A percentile compares a stretch with the other conserved stretches of the same genome.
These are phyloP conservation scores for Sugiyamaella grinbergsii DNA, from an alignment of 1,139 yeast genomes.

Conservation along the genomic window DNA sequence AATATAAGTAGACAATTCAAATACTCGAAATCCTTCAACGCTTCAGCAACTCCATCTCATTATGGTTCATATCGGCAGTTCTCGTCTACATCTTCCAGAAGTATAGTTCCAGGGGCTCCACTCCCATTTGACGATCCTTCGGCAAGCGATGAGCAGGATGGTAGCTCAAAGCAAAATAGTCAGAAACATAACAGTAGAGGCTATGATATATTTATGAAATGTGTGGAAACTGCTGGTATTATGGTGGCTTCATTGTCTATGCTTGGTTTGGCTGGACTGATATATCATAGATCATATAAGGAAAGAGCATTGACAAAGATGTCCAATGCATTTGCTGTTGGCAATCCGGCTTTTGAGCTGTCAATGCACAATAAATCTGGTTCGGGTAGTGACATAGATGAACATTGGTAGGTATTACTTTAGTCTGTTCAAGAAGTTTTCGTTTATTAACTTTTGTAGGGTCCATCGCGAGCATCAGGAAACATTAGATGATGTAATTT, in stretches of 20 bases:
- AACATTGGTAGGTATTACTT: conserved; percentile 34
- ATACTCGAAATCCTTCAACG: background rate
- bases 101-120: conserved; percentile 14
- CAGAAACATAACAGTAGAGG: conserved; percentile 7
- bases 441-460: conserved; percentile 30
- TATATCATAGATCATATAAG: conserved; percentile 66
- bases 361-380: conserved; percentile 52
- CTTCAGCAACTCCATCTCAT: background rate
- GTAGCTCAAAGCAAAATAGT: background rate
- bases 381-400: conserved; percentile 31
- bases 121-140: conserved; percentile 16
- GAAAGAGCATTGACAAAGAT: conserved; percentile 64
- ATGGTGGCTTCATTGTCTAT: conserved; percentile 74
- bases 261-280: conserved; percentile 69
- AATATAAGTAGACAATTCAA: background rate
- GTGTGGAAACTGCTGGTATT: conserved; percentile 71
- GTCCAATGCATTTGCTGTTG: conserved; percentile 64
- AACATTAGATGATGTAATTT: conserved; percentile 62
- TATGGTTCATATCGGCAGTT: conserved; percentile 1
- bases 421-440: background rate
- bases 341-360: conserved; percentile 66
- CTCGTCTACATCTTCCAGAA: conserved; percentile 5
- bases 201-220: conserved; percentile 49
- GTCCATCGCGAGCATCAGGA: conserved; percentile 72
- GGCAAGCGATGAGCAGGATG: conserved; percentile 1